A percentile compares a stretch with the other conserved stretches of the same genome.
phyloP scores from a whole-genome alignment of 169 alveolate species.

The Cryptosporidium parvum region DNA sequence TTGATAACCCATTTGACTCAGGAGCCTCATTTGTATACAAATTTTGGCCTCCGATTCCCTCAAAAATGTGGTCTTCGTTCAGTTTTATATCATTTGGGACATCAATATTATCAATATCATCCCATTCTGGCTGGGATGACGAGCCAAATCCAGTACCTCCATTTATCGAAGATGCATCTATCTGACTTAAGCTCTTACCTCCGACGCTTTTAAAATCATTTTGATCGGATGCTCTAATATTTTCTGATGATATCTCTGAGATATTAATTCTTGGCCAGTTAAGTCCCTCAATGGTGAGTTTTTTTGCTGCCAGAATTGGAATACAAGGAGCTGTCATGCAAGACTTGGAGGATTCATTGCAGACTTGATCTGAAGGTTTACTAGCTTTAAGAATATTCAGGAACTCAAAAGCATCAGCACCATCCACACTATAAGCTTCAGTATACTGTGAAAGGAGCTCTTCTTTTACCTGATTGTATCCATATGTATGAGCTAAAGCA shows the following conservation, averaged over 20 bases:
- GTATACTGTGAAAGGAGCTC: slow-evolving; percentile 58
- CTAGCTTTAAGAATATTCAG: slow-evolving; percentile 11
- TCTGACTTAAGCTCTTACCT: not conserved
- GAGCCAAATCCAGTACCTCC: slow-evolving; percentile 10
- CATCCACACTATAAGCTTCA: slow-evolving; percentile 64
- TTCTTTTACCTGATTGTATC: slow-evolving; percentile 47
- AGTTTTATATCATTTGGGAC: slow-evolving; percentile 46
- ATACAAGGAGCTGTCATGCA: slow-evolving; percentile 47
- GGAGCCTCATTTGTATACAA: not conserved
- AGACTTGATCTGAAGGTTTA: not conserved
- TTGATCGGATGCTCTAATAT: not conserved
- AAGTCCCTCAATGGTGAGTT: slow-evolving; percentile 27
- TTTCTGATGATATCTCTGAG: slow-evolving; percentile 7
- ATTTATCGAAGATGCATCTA: slow-evolving; percentile 2
- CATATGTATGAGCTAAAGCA: slow-evolving; percentile 64
- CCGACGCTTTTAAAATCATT: not conserved
- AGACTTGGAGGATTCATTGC: not conserved
- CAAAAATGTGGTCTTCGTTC: not conserved
- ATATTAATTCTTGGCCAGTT: slow-evolving; percentile 57
- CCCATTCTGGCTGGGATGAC: slow-evolving; percentile 46
- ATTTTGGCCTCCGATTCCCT: not conserved
- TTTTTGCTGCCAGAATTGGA: slow-evolving; percentile 50
- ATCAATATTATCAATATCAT: slow-evolving; percentile 64
- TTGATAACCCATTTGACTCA: not conserved
- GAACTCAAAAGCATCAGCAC: slow-evolving; percentile 59